phyloP scores from a whole-genome alignment of 768 basidiomycete genomes.

The Podaxis carcinomalis region DNA sequence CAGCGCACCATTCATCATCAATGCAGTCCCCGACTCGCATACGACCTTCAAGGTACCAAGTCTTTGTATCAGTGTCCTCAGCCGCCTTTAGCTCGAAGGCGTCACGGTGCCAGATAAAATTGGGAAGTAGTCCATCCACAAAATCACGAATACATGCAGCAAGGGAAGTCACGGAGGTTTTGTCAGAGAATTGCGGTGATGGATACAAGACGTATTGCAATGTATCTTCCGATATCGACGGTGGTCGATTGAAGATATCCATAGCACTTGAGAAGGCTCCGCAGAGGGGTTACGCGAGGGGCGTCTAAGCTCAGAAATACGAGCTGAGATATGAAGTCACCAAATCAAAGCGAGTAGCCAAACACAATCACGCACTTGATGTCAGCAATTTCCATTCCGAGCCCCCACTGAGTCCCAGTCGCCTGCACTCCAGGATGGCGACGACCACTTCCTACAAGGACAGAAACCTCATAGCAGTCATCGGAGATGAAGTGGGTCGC shows the following conservation, averaged over 20 bases:
- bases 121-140: slow-evolving; percentile 49
- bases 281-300: neutral
- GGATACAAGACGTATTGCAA: slow-evolving; percentile 76
- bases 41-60: slow-evolving; percentile 69
- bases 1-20: slow-evolving; percentile 97
- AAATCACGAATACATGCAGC: slow-evolving; percentile 62
- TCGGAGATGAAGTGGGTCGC: slow-evolving; percentile 87
- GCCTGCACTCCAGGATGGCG: slow-evolving; percentile 35
- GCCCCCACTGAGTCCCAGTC: neutral
- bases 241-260: slow-evolving; percentile 72
- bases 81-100: slow-evolving; percentile 73
- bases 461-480: slow-evolving; percentile 87
- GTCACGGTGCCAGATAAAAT: slow-evolving; percentile 83
- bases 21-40: slow-evolving; percentile 94
- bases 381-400: slow-evolving; percentile 2
- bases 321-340: slow-evolving; percentile 4
- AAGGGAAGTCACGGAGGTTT: slow-evolving; percentile 56
- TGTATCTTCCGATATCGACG: slow-evolving; percentile 83
- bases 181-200: slow-evolving; percentile 46
- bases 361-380: slow-evolving; percentile 9
- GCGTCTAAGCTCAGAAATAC: neutral
- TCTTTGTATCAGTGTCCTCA: slow-evolving; percentile 32
- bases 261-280: slow-evolving; percentile 23
- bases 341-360: slow-evolving; percentile 1
- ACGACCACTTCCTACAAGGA: slow-evolving; percentile 63